Evolutionary conservation across 1,284 basidiomycete species (phyloP).

Genomic region (Taiwanofungus camphoratus): DNA sequence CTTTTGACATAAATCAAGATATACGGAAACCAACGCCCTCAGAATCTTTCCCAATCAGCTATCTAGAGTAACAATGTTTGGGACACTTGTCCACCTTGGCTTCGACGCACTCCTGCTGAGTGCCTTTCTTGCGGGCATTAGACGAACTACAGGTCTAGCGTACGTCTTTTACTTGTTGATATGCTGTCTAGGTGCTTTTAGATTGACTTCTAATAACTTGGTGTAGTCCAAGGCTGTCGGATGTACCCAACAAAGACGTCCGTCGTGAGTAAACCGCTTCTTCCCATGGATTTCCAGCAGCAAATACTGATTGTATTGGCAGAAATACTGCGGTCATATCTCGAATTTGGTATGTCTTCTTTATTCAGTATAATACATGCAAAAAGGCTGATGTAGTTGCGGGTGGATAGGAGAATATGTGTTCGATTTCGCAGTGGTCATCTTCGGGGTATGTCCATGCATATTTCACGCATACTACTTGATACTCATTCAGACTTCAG

Average conservation of each 20-base stretch:
- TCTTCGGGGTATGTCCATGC: slow-evolving; percentile 59
- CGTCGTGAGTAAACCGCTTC: slow-evolving; percentile 51
- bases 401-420: slow-evolving; percentile 59
- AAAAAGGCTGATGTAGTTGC: background rate
- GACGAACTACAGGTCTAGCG: slow-evolving; percentile 77
- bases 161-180: slow-evolving; percentile 32
- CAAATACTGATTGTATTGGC: slow-evolving; percentile 7
- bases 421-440: slow-evolving; percentile 77
- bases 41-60: no score
- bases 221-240: slow-evolving; percentile 56
- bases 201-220: no score
- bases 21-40: no score
- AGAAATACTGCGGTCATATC: slow-evolving; percentile 70
- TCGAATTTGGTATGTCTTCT: slow-evolving; percentile 60
- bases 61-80: no score
- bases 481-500: slow-evolving; percentile 31
- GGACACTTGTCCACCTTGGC: slow-evolving; percentile 61
- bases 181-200: background rate
- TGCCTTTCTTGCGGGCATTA: slow-evolving; percentile 75
- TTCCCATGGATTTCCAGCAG: background rate
- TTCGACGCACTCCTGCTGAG: slow-evolving; percentile 74
- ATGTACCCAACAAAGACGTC: slow-evolving; percentile 78
- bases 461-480: slow-evolving; percentile 3
- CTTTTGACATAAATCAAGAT: no score
- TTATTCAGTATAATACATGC: background rate